phyloP scores from a whole-genome alignment of 768 basidiomycete genomes.

The Pholiota molesta region DNA sequence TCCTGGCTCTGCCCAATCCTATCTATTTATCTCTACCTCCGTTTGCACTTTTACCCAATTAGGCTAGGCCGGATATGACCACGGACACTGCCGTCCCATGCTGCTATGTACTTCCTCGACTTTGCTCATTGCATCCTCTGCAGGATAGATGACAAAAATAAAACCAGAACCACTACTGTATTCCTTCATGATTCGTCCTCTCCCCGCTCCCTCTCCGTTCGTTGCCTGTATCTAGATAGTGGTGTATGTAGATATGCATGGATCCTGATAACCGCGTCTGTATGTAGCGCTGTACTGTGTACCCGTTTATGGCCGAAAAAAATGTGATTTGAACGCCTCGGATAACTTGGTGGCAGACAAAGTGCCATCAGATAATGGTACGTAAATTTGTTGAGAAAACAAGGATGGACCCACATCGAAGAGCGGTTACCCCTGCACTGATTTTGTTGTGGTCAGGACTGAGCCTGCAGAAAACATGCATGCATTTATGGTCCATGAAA shows the following conservation, averaged over 20 bases:
- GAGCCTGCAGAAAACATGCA: too few species aligned
- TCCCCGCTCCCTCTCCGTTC: background rate
- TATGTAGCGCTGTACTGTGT: too few species aligned
- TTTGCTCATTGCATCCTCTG: background rate
- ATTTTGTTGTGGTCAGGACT: too few species aligned
- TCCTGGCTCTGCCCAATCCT: background rate
- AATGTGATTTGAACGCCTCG: too few species aligned
- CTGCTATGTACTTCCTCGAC: background rate
- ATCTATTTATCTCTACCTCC: background rate
- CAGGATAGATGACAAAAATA: background rate
- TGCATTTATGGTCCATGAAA: too few species aligned
- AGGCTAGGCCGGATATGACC: background rate
- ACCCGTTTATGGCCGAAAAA: too few species aligned
- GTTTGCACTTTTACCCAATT: background rate
- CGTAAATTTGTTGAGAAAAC: too few species aligned
- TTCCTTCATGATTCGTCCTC: background rate
- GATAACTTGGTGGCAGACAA: too few species aligned
- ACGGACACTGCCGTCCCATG: background rate
- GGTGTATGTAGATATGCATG: background rate
- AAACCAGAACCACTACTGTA: background rate
- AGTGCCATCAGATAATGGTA: too few species aligned
- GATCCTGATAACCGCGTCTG: too few species aligned
- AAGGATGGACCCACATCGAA: too few species aligned
- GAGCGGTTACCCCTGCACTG: too few species aligned
- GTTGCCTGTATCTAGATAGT: background rate